Percentiles rank a stretch among this genome's conserved stretches.
Conservation (phyloP, 495 filamentous ascomycete genomes). For the Aspergillus ellipticus region DNA sequence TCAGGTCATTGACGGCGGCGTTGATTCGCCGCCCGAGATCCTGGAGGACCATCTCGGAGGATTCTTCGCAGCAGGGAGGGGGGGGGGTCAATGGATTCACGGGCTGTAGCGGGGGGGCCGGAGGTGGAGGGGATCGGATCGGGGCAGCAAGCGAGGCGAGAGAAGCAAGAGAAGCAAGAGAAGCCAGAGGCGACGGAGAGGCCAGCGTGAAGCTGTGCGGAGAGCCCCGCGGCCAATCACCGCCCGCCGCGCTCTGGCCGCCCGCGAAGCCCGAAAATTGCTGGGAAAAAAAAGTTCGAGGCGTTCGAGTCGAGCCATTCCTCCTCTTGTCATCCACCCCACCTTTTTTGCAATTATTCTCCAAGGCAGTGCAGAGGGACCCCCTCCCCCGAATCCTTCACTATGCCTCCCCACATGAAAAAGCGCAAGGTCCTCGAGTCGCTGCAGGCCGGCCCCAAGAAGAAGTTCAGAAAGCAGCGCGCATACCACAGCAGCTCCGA, state of each 20-base stretch:
- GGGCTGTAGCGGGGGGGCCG: not conserved
- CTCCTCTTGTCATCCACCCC: constrained; percentile 4
- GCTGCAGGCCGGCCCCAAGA: constrained; percentile 54
- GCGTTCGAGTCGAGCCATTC: constrained; percentile 12
- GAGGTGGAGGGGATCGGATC: not conserved
- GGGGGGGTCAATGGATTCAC: not conserved
- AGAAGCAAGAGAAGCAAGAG: constrained; percentile 5
- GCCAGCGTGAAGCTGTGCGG: constrained; percentile 23
- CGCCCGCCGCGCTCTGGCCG: constrained; percentile 22
- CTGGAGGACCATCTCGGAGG: constrained; percentile 83
- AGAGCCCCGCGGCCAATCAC: constrained; percentile 37
- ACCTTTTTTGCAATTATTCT: no score
- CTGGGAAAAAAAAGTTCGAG: constrained; percentile 27
- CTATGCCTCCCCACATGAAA: constrained; percentile 45
- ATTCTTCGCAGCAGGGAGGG: not conserved
- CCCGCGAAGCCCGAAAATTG: constrained; percentile 10
- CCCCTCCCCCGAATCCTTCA: not conserved
- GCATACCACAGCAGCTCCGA: constrained; percentile 73
- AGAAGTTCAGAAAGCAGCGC: constrained; percentile 67
- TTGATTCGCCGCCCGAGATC: constrained; percentile 98
- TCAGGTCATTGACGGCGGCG: constrained; percentile 89
- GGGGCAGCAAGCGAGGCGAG: constrained; percentile 19
- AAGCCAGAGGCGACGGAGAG: no score
- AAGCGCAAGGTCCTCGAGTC: constrained; percentile 60
- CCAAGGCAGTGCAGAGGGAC: not conserved